A percentile compares a stretch with the other conserved stretches of the same genome.
Conservation (phyloP, 2,329 filamentous ascomycete species). For the Hymenoscyphus fructigenus region DNA sequence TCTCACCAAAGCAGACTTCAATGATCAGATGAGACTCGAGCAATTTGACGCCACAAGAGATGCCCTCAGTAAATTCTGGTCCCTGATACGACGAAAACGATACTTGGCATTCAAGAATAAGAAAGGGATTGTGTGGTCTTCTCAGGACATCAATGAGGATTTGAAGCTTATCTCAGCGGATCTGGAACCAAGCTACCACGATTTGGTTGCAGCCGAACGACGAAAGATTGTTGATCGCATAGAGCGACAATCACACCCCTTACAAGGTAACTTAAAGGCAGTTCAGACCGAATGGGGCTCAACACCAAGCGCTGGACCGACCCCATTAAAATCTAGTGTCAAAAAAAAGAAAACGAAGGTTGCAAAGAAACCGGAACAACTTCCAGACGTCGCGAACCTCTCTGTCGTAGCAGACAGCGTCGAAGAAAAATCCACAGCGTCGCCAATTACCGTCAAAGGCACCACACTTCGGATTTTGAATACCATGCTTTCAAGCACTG, state of each 20-base stretch:
- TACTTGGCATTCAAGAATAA: constrained; percentile 7
- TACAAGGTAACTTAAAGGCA: not conserved
- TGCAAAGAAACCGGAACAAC: not conserved
- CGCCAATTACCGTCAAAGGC: constrained; percentile 2
- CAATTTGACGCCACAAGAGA: constrained; percentile 1
- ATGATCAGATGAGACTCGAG: constrained; percentile 9
- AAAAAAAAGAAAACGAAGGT: not conserved
- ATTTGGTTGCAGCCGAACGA: not conserved
- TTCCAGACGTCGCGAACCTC: not conserved
- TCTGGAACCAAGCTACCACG: constrained; percentile 4
- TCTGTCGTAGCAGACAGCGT: not conserved
- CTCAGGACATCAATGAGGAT: constrained; percentile 7
- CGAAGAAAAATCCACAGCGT: not conserved
- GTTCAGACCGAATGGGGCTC: constrained; percentile 8
- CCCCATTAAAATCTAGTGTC: not conserved
- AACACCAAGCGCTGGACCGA: not conserved
- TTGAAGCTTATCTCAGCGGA: constrained; percentile 11
- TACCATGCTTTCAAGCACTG: constrained; percentile 9
- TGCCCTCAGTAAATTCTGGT: not conserved
- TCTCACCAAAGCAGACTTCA: constrained; percentile 1
- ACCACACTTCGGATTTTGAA: constrained; percentile 4
- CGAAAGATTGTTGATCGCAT: constrained; percentile 10
- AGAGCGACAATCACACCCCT: not conserved
- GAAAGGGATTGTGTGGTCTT: constrained; percentile 4
- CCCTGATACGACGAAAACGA: constrained; percentile 8